phyloP scores from a whole-genome alignment of 805 yeast species.

The Wickerhamiella dianesei region DNA sequence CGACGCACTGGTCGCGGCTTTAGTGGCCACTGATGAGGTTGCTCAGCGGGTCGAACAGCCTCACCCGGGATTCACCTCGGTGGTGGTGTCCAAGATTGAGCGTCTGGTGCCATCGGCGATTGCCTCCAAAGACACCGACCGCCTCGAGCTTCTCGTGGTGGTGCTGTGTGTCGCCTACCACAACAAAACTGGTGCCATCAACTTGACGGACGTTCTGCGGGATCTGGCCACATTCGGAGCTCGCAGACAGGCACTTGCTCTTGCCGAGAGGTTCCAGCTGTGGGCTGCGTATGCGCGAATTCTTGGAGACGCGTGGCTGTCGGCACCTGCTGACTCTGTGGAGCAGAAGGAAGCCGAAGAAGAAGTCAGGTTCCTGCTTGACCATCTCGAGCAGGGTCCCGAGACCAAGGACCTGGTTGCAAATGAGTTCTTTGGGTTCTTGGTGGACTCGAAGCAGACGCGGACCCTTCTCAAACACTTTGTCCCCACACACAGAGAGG shows the following conservation, averaged over 20 bases:
- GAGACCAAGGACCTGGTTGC: background rate
- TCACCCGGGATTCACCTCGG: background rate
- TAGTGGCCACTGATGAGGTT: constrained; percentile 1
- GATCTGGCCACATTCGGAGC: constrained; percentile 27
- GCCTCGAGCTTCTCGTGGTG: constrained; percentile 29
- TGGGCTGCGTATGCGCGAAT: constrained; percentile 48
- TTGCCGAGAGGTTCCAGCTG: constrained; percentile 57
- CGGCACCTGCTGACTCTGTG: background rate
- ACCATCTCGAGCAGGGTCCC: constrained; percentile 5
- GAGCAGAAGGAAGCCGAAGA: background rate
- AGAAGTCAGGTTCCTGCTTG: background rate
- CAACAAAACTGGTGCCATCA: constrained; percentile 7
- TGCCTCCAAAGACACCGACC: constrained; percentile 12
- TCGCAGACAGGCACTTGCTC: constrained; percentile 35
- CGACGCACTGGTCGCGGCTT: constrained; percentile 12
- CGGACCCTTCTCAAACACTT: constrained; percentile 2
- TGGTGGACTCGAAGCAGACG: constrained; percentile 5
- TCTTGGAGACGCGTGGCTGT: constrained; percentile 32
- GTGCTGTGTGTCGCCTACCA: constrained; percentile 29
- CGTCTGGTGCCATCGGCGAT: constrained; percentile 14
- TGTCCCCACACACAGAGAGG: constrained; percentile 5
- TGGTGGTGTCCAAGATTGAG: constrained; percentile 6
- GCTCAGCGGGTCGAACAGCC: background rate
- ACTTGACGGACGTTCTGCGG: constrained; percentile 30
- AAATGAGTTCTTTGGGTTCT: constrained; percentile 6